Conservation (phyloP, 352 stramenopile genomes). For the Pythium utonaiense region DNA sequence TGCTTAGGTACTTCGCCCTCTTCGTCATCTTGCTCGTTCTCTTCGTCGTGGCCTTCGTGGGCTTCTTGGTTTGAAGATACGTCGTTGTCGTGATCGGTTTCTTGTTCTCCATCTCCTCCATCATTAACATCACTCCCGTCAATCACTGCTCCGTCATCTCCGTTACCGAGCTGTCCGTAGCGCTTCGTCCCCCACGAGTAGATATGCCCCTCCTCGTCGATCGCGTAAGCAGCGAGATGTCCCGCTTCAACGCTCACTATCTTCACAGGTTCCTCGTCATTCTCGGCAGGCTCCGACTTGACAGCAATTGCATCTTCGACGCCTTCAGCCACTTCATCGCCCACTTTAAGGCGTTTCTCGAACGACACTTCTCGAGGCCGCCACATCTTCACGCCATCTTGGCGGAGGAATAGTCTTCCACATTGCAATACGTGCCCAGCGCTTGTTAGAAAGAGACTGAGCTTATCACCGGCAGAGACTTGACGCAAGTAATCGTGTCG, state of each 20-base stretch:
- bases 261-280: background rate
- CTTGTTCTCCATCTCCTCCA: background rate
- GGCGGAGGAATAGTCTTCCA: constrained; percentile 46
- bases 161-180: constrained; percentile 52
- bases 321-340: background rate
- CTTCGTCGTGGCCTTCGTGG: too few relatives aligned
- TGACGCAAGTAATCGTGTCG: constrained; percentile 31
- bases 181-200: constrained; percentile 57
- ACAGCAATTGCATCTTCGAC: background rate
- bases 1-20: background rate
- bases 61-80: background rate
- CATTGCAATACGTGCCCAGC: constrained; percentile 40
- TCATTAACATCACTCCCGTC: background rate
- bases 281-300: background rate
- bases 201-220: constrained; percentile 43
- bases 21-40: background rate
- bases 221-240: constrained; percentile 48
- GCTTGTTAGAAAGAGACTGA: constrained; percentile 65
- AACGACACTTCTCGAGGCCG: constrained; percentile 32
- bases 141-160: background rate
- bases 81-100: background rate
- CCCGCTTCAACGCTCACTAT: constrained; percentile 49
- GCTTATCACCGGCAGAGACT: constrained; percentile 45
- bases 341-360: background rate
- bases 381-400: constrained; percentile 61